These are phyloP conservation scores for Isoetes taiwanensis DNA, from an alignment of 75 land plant genomes.

Conservation along the genomic window DNA sequence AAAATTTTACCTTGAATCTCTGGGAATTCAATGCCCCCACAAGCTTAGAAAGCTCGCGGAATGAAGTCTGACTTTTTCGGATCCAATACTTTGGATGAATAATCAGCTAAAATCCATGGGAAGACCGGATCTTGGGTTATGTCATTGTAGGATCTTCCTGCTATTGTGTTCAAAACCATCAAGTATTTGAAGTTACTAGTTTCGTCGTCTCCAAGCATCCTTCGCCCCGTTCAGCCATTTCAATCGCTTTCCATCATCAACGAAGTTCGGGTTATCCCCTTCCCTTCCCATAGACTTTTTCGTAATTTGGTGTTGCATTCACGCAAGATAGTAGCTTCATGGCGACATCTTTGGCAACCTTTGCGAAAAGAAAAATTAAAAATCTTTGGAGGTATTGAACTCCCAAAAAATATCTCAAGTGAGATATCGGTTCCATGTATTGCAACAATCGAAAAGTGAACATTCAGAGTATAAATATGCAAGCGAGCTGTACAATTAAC, in stretches of 20 bases:
- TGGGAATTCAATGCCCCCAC: conserved; percentile 86
- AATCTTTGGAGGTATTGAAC: conserved; percentile 78
- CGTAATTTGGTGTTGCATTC: conserved; percentile 42
- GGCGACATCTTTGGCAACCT: conserved; percentile 78
- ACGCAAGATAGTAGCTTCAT: conserved; percentile 41
- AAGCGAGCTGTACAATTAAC: too few relatives aligned
- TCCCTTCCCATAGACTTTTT: conserved; percentile 48
- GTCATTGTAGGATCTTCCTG: conserved; percentile 96
- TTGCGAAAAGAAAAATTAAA: conserved; percentile 69
- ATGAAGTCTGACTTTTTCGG: conserved; percentile 64
- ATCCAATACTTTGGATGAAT: conserved; percentile 76
- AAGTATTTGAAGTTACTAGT: conserved; percentile 90
- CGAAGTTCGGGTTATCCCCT: conserved; percentile 44
- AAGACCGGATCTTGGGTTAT: conserved; percentile 94
- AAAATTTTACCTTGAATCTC: conserved; percentile 75
- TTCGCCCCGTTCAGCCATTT: conserved; percentile 73
- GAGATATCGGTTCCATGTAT: too few relatives aligned
- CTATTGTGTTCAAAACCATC: conserved; percentile 81
- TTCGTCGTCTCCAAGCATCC: conserved; percentile 85
- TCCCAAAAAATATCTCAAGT: conserved; percentile 74
- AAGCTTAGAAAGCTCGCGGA: conserved; percentile 91
- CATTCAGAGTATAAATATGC: too few relatives aligned
- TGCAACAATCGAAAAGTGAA: too few relatives aligned
- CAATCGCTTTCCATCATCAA: conserved; percentile 67
- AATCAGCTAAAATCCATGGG: conserved; percentile 94